These are phyloP conservation scores for Xylaria sp. DNA, from an alignment of 2,329 filamentous ascomycete species.

Conservation along the genomic window DNA sequence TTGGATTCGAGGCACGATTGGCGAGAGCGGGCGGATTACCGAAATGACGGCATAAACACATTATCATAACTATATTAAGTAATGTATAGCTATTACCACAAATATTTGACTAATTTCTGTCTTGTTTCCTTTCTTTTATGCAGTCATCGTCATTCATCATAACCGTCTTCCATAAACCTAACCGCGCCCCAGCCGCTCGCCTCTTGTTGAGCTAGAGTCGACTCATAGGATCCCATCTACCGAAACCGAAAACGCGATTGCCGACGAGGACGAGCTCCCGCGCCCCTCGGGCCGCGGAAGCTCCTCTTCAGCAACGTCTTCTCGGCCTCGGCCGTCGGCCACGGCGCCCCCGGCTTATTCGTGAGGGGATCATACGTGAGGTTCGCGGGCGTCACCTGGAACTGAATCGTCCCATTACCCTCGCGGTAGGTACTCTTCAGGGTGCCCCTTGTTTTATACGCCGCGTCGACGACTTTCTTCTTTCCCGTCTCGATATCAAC, in stretches of 20 bases:
- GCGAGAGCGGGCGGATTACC: background rate
- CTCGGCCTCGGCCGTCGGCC: slow-evolving; percentile 34
- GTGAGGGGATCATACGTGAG: slow-evolving; percentile 50
- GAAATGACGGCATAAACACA: background rate
- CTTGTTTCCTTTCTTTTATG: background rate
- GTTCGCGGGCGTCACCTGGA: slow-evolving; percentile 46
- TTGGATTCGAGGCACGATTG: background rate
- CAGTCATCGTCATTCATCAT: slow-evolving; percentile 3
- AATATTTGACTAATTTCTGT: background rate
- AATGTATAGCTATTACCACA: slow-evolving; percentile 20
- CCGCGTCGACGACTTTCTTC: slow-evolving; percentile 17
- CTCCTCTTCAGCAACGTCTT: slow-evolving; percentile 41
- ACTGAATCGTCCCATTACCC: slow-evolving; percentile 53
- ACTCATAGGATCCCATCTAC: background rate
- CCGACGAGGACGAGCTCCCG: slow-evolving; percentile 18
- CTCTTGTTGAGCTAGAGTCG: too few species aligned
- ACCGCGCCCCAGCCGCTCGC: too few species aligned
- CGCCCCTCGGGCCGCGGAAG: slow-evolving; percentile 33
- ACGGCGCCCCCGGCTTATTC: slow-evolving; percentile 47
- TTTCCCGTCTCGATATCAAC: slow-evolving; percentile 63
- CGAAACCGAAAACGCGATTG: slow-evolving; percentile 21
- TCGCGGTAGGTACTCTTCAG: slow-evolving; percentile 58
- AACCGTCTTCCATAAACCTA: background rate
- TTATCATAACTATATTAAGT: slow-evolving; percentile 25
- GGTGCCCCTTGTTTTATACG: slow-evolving; percentile 55